Conservation (phyloP, 768 basidiomycete genomes). For the Tricholoma furcatifolium region DNA sequence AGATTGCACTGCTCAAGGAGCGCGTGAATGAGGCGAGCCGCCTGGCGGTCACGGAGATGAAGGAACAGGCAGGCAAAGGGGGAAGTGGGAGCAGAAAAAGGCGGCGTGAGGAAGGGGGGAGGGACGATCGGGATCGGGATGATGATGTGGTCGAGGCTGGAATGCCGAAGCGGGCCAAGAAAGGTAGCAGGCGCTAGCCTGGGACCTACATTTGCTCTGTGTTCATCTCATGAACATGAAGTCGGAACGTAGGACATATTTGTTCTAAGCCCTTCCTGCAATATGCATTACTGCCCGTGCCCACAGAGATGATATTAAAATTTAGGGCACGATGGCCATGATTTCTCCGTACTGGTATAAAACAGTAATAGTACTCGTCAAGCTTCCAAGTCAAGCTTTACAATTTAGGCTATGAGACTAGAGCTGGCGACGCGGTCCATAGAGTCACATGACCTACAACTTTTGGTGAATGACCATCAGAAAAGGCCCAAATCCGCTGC, state of each 20-base stretch:
- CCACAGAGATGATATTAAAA: slow-evolving; percentile 47
- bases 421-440: too few species aligned
- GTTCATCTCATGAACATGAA: slow-evolving; percentile 52
- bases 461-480: too few species aligned
- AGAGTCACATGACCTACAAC: too few species aligned
- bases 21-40: too few species aligned
- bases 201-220: slow-evolving; percentile 26
- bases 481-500: slow-evolving; percentile 60
- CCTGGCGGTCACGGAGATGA: slow-evolving; percentile 75
- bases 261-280: slow-evolving; percentile 69
- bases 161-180: slow-evolving; percentile 67
- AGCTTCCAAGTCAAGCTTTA: too few species aligned
- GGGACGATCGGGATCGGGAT: slow-evolving; percentile 82
- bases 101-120: slow-evolving; percentile 43
- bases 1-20: slow-evolving; percentile 85
- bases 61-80: slow-evolving; percentile 63
- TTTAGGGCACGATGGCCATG: background rate
- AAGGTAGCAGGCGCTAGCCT: slow-evolving; percentile 38
- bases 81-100: slow-evolving; percentile 42
- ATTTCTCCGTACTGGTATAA: slow-evolving; percentile 54
- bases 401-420: too few species aligned
- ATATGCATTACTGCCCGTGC: slow-evolving; percentile 70
- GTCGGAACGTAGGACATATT: slow-evolving; percentile 75
- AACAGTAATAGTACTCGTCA: slow-evolving; percentile 64
- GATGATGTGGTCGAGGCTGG: slow-evolving; percentile 95